Evolutionary conservation across 495 filamentous ascomycete species (phyloP), one percentile per base, ranked within the genome.

Genomic region (Aspergillus kassunensis): DNA sequence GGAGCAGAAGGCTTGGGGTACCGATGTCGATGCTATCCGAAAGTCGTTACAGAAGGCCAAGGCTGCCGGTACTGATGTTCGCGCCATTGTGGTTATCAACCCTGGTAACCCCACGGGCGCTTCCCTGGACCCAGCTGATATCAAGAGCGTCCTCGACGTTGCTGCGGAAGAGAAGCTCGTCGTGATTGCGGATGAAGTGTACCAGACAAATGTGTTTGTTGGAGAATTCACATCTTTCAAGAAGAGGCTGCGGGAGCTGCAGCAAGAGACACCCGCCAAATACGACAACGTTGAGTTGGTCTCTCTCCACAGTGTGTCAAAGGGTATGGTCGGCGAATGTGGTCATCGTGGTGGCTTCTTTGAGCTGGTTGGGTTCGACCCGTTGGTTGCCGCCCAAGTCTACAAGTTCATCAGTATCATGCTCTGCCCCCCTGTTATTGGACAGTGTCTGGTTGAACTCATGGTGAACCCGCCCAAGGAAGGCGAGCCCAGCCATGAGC

Each of bases 271-370:
- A 8, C 82, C 88, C 4, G 78, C 73, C 54, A 87, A 84, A 66
- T 97, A 87, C 75, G 89, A 92, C 69, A 66, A 84, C 53, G 74
- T 97, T 49, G 92, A 97, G 70, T 79, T 98, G 48, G 91, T 83
- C 19, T 95, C 87, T 9, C 77, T 93, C 34, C 88, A 93, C 75
- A 89, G 85, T 58, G 76, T 87, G 51, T 93, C 88, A 54, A 97
- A 97, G 81, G 92, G 92, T 60, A 96, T 97, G 91, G 88, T 97
- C 10, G 92, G 92, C 60, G 92, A 97, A 73, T 97, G 92, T 64
- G 95, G 93, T 33, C 93, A 98, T 72, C 89, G 93, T 34, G 95
- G 91, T 55, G 93, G 93, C 42, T 98, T 93, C 75, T 97, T 97
- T 65, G 93, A 98, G 73, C 81, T 98, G 49, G 79, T 88, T 48